Evolutionary conservation across 2,329 filamentous ascomycete genomes (phyloP).

Genomic region (Colletotrichum tamarilloi): DNA sequence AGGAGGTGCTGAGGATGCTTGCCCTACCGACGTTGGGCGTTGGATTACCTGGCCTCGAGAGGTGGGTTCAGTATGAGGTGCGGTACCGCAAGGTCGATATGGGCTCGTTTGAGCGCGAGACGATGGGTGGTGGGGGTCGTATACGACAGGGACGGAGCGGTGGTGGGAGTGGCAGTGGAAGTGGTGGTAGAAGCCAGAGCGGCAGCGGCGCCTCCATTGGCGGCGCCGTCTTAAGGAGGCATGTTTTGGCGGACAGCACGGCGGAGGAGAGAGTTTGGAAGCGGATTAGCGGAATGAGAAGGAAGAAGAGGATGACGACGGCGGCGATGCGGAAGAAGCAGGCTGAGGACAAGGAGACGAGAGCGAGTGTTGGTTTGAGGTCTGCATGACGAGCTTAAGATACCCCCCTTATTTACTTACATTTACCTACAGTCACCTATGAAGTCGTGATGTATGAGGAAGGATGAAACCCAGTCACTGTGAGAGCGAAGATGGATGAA

Average conservation of each 20-base stretch:
- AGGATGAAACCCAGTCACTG: not conserved
- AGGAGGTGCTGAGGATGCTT: slow-evolving; percentile 53
- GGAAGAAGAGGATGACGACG: not conserved
- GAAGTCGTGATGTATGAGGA: no score
- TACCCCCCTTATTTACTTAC: slow-evolving; percentile 13
- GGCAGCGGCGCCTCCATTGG: not conserved
- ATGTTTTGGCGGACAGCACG: not conserved
- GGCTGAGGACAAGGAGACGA: no score
- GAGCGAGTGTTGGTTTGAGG: not conserved
- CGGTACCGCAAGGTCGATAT: slow-evolving; percentile 63
- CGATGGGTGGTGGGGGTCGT: not conserved
- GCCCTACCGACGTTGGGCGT: slow-evolving; percentile 65
- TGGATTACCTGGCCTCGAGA: slow-evolving; percentile 56
- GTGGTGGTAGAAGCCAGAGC: not conserved
- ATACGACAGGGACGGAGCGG: not conserved
- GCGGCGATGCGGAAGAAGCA: not conserved
- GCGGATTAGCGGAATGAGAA: not conserved
- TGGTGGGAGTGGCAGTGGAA: not conserved
- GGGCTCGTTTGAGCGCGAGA: slow-evolving; percentile 44
- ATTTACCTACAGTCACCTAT: no score
- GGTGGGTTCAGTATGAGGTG: slow-evolving; percentile 61
- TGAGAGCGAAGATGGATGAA: not conserved
- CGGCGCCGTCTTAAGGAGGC: not conserved
- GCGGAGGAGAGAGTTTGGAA: not conserved
- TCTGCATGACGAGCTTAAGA: not conserved